Conservation (phyloP, 768 basidiomycete genomes). For the Suillus sp. region DNA sequence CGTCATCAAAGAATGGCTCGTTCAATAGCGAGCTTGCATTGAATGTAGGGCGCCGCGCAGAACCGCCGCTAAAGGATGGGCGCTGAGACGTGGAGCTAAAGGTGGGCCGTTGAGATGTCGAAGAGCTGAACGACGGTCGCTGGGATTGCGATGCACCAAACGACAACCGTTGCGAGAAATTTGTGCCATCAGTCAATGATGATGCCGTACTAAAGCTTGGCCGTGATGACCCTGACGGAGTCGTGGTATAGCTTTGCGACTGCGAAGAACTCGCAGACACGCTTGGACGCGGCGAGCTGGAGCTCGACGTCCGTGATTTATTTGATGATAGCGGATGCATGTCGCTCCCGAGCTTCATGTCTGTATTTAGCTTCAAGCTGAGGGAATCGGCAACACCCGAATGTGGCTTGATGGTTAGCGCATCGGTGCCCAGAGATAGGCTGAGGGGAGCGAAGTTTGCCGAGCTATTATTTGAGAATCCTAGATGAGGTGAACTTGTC, state of each 20-base stretch:
- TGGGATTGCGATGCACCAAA: slow-evolving; percentile 22
- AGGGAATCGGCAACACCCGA: slow-evolving; percentile 2
- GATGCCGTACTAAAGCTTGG: slow-evolving; percentile 23
- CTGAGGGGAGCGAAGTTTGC: slow-evolving; percentile 22
- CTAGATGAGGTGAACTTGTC: slow-evolving; percentile 28
- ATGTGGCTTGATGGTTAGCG: slow-evolving; percentile 15
- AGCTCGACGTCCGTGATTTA: slow-evolving; percentile 28
- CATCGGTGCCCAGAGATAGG: slow-evolving; percentile 12
- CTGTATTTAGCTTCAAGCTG: slow-evolving; percentile 22
- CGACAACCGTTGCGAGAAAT: slow-evolving; percentile 22
- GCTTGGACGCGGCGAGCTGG: slow-evolving; percentile 29
- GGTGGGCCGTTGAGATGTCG: slow-evolving; percentile 17
- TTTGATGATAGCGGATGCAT: background rate
- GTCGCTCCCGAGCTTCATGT: slow-evolving; percentile 13
- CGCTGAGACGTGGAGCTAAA: slow-evolving; percentile 17
- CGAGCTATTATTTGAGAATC: slow-evolving; percentile 27
- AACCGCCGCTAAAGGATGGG: slow-evolving; percentile 7
- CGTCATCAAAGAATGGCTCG: slow-evolving; percentile 23
- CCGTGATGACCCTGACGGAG: slow-evolving; percentile 27
- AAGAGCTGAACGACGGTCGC: slow-evolving; percentile 19
- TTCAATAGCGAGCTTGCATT: slow-evolving; percentile 6
- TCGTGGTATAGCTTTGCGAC: slow-evolving; percentile 24
- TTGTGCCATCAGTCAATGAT: slow-evolving; percentile 21
- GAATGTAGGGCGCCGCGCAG: slow-evolving; percentile 7
- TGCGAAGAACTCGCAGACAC: slow-evolving; percentile 33